Percentiles rank a stretch among this genome's conserved stretches.
These are phyloP conservation scores for Chaetomiaceae sp. DNA, from an alignment of 2,329 filamentous ascomycete genomes.

Conservation along the genomic window DNA sequence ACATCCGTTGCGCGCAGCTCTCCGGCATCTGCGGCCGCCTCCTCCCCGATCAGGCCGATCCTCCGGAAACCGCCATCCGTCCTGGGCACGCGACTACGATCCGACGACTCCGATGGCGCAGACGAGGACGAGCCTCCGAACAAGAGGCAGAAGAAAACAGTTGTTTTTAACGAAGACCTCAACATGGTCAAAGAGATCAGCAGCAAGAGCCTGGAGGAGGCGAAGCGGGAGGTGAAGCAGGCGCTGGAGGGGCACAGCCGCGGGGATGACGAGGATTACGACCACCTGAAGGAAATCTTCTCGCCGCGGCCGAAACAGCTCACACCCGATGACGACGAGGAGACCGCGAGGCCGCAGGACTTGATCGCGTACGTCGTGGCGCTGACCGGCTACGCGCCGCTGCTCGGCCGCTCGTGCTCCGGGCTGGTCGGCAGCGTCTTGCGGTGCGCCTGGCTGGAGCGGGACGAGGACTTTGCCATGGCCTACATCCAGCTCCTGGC, in stretches of 20 bases:
- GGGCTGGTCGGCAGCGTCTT: slow-evolving; percentile 54
- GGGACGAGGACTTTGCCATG: slow-evolving; percentile 58
- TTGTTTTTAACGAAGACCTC: slow-evolving; percentile 53
- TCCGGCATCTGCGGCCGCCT: background rate
- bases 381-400: slow-evolving; percentile 55
- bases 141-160: slow-evolving; percentile 49
- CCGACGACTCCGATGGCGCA: slow-evolving; percentile 38
- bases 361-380: slow-evolving; percentile 56
- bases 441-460: slow-evolving; percentile 58
- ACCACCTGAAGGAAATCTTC: slow-evolving; percentile 55
- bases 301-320: slow-evolving; percentile 39
- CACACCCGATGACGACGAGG: slow-evolving; percentile 33
- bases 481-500: slow-evolving; percentile 63
- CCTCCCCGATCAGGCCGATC: slow-evolving; percentile 47
- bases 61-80: slow-evolving; percentile 42
- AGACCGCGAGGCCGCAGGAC: slow-evolving; percentile 45
- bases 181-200: slow-evolving; percentile 52
- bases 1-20: slow-evolving; percentile 27
- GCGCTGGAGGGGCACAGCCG: slow-evolving; percentile 52
- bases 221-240: slow-evolving; percentile 48
- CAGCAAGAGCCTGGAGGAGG: slow-evolving; percentile 46
- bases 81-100: slow-evolving; percentile 34
- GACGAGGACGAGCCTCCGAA: slow-evolving; percentile 36
- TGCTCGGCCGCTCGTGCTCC: slow-evolving; percentile 53
- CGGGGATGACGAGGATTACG: slow-evolving; percentile 55